A percentile compares a stretch with the other conserved stretches of the same genome.
Conservation (phyloP, 2,329 filamentous ascomycete species). For the Fusarium succisae region DNA sequence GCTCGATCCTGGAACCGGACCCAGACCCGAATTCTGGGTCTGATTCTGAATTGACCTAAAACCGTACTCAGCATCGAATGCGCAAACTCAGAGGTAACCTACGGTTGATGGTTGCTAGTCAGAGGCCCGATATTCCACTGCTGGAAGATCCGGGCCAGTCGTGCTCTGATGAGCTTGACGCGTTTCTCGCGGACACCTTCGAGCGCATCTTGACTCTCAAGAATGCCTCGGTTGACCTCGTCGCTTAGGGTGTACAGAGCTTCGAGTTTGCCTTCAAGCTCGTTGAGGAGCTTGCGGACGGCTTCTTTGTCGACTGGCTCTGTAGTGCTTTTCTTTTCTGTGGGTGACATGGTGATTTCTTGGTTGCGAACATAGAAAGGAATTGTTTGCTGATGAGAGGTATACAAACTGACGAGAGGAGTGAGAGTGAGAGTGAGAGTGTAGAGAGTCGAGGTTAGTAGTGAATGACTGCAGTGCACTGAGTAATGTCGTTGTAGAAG, state of each 20-base stretch:
- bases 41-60: not conserved
- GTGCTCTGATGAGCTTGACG: not conserved
- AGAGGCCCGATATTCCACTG: conserved; percentile 1
- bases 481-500: not conserved
- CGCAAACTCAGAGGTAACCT: not conserved
- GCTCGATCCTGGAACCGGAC: not conserved
- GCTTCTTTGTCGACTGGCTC: not conserved
- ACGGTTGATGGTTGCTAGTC: not conserved
- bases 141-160: not conserved
- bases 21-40: not conserved
- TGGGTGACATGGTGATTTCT: not conserved
- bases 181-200: not conserved
- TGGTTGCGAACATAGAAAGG: not conserved
- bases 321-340: not conserved
- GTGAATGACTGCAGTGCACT: not conserved
- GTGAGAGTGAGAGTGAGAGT: not conserved
- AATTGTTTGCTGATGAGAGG: not conserved
- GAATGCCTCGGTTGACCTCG: not conserved
- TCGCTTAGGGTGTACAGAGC: not conserved
- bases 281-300: not conserved
- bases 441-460: not conserved
- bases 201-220: not conserved
- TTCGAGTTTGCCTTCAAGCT: not conserved
- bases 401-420: not conserved
- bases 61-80: not conserved